Percentiles rank a stretch among this genome's conserved stretches.
Conservation (phyloP, 2,329 filamentous ascomycete genomes). For the Bimuria novae-zelandiae region DNA sequence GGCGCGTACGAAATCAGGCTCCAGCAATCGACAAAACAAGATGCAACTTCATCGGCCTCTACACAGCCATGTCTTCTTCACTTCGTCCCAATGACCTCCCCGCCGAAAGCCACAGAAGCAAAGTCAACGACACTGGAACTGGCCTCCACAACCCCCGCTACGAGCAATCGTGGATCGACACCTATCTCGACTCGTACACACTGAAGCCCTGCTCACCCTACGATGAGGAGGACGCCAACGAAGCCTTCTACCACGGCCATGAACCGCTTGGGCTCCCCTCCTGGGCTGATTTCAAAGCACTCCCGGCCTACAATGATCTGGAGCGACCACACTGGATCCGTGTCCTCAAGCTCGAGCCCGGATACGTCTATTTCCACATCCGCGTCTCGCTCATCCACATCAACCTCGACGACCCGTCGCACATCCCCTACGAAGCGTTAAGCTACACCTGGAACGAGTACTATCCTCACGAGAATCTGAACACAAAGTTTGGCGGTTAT, state of each 20-base stretch:
- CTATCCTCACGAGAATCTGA: not conserved
- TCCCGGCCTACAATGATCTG: not conserved
- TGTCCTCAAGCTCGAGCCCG: constrained; percentile 3
- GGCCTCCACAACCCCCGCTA: not conserved
- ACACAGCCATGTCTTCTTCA: too few relatives aligned
- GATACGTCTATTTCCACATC: not conserved
- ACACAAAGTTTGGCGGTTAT: not conserved
- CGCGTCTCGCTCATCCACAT: not conserved
- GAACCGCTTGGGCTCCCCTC: not conserved
- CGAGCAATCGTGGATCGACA: not conserved
- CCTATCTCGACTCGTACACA: not conserved
- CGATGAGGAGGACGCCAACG: not conserved
- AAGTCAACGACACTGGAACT: constrained; percentile 4
- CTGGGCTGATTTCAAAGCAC: not conserved
- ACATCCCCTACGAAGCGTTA: constrained; percentile 4
- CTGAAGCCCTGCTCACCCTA: constrained; percentile 2
- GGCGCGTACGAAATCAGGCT: too few relatives aligned
- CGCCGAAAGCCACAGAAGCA: not conserved
- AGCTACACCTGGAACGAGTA: constrained; percentile 8
- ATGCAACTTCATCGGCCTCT: too few relatives aligned
- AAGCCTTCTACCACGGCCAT: not conserved
- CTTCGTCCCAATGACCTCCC: not conserved
- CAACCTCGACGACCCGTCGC: not conserved
- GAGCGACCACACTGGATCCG: constrained; percentile 2
- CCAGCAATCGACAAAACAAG: too few relatives aligned